Conservation (phyloP, 768 basidiomycete species). For the Piloderma croceum region DNA sequence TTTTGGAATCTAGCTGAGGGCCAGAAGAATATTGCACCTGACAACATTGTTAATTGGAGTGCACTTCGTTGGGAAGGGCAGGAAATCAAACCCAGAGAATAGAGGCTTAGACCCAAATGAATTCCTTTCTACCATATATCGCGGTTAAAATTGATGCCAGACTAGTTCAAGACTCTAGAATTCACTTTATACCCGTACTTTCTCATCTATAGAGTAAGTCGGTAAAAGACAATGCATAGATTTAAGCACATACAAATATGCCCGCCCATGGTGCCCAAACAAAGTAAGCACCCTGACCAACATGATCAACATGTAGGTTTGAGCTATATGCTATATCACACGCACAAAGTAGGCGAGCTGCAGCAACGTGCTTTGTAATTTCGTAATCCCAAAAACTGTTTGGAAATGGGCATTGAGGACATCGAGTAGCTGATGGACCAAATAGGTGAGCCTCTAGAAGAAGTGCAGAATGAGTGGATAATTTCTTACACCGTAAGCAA, state of each 20-base stretch:
- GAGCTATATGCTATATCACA: conserved; percentile 1
- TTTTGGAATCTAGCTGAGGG: conserved; percentile 62
- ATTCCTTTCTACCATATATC: conserved; percentile 43
- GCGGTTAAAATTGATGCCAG: conserved; percentile 1
- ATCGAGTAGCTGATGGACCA: conserved; percentile 48
- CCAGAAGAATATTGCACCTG: conserved; percentile 77
- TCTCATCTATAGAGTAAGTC: conserved; percentile 51
- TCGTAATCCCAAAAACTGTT: conserved; percentile 57
- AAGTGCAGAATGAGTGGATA: conserved; percentile 21
- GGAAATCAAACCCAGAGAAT: conserved; percentile 42
- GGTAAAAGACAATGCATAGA: no score
- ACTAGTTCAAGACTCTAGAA: neutral
- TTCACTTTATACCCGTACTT: conserved; percentile 62
- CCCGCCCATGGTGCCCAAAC: conserved; percentile 56
- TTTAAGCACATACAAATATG: conserved; percentile 48
- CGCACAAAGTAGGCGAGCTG: conserved; percentile 67
- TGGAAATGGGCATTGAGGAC: conserved; percentile 74
- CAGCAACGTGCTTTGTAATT: conserved; percentile 67
- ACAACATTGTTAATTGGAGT: neutral
- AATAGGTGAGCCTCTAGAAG: conserved; percentile 3
- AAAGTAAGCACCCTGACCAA: conserved; percentile 50
- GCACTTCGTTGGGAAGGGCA: neutral
- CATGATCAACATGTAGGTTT: neutral
- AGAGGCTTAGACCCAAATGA: conserved; percentile 53
- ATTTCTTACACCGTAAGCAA: conserved; percentile 54